Base-by-base conservation (phyloP, 2,329 filamentous ascomycete genomes). In the Boeremia lycopersici region DNA sequence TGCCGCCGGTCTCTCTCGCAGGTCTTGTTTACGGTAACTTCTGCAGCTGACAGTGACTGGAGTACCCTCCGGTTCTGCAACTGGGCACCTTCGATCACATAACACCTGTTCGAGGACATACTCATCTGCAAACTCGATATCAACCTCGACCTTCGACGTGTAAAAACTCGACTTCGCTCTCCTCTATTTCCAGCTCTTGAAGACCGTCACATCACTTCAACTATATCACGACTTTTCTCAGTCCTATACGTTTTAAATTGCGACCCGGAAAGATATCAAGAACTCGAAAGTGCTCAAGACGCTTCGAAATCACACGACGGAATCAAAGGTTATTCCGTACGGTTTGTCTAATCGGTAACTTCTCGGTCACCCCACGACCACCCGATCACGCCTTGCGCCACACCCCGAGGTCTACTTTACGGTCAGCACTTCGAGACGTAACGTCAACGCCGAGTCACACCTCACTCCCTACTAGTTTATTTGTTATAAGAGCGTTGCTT, bases 31-130 rank as follows among this genome's bases (percentile, higher is more conserved):
- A 55, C 67, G 69, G 74, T 75, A 71, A 75, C 73, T 55, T 73
- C 74, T 76, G 74, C 66, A 74, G 74, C 70, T 73, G 73, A 74
- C 74, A 70, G 74, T 75, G 74, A 73, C 74, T 77, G 74, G 74
- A 76, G 73, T 65, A 57, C 58, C 42, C 65, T 69, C 65, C 61
- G 60, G 68, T 68, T 41, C 48, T 67, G 65, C 70, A 69, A 57
- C 65, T 68, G 67, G 67, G 63, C 62, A 48, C 48, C 61, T 69
- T 69, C 68, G 69, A 69, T 58, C 69, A 72, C 57, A 64, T 67
- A 61, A 67, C 56, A 61, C 50, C 65, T 67, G 69, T 58, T 67
- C 68, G 66, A 68, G 64, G 60, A 55, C 54, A 56, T 61, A 59
- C 56, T 65, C 65, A 63, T 48, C 57, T 71, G 70, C 65, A 59